Conservation (phyloP, 2,329 filamentous ascomycete species). For the Cladophialophora bantiana region DNA sequence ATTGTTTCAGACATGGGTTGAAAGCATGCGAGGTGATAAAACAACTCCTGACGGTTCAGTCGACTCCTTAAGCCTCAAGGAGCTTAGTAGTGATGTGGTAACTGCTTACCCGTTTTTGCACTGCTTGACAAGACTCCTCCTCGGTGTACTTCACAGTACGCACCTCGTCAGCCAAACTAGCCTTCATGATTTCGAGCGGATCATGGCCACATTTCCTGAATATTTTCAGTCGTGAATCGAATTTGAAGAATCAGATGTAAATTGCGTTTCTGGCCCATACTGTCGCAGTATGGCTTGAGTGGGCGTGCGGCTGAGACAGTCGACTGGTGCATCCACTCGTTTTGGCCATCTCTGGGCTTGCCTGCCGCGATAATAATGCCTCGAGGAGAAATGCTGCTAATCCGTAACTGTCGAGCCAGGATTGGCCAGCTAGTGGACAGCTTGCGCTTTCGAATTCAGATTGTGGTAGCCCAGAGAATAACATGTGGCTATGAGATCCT, state of each 20-base stretch:
- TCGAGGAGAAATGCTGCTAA: no score
- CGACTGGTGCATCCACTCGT: no score
- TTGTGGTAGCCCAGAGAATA: neutral
- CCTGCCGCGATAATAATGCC: no score
- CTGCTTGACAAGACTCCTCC: slow-evolving; percentile 1
- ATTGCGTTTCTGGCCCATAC: neutral
- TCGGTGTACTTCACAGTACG: neutral
- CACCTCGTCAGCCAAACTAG: neutral
- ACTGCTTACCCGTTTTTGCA: slow-evolving; percentile 11
- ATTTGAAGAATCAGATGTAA: neutral
- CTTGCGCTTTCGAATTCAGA: neutral
- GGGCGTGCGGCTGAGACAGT: no score
- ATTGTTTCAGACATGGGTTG: neutral
- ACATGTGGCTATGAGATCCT: neutral
- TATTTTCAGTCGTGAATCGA: neutral
- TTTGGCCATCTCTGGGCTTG: no score
- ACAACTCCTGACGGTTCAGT: slow-evolving; percentile 2
- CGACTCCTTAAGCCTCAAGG: neutral
- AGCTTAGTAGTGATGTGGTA: neutral
- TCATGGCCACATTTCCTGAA: neutral
- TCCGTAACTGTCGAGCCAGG: no score
- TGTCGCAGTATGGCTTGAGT: neutral
- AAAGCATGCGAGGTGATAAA: neutral
- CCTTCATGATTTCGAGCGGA: neutral
- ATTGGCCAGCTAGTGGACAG: neutral